Evolutionary conservation across 108 stramenopile genomes (phyloP).

Genomic region (Skeletonema marinoi): DNA sequence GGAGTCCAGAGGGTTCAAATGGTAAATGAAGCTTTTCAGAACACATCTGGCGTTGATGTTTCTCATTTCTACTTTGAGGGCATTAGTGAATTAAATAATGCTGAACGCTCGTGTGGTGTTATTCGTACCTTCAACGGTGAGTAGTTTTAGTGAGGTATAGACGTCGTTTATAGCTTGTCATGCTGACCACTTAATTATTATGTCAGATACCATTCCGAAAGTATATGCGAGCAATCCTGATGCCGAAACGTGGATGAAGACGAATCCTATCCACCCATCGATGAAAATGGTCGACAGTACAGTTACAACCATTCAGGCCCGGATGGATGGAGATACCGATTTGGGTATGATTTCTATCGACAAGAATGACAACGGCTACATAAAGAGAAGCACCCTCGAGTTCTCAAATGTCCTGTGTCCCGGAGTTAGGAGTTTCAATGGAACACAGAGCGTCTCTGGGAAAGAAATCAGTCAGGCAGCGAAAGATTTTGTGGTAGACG

Average conservation of each 20-base stretch:
- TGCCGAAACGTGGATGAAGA: conserved; percentile 13
- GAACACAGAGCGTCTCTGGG: background rate
- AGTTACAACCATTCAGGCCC: background rate
- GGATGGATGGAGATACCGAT: conserved; percentile 17
- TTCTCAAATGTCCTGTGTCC: conserved; percentile 20
- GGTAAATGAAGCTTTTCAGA: conserved; percentile 8
- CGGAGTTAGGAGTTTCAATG: conserved; percentile 11
- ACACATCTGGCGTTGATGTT: conserved; percentile 9
- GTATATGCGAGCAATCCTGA: conserved; percentile 22
- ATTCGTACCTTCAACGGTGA: conserved; percentile 11
- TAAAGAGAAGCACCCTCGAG: conserved; percentile 1
- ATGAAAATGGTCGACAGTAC: conserved; percentile 37
- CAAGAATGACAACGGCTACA: background rate
- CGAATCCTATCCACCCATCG: conserved; percentile 16
- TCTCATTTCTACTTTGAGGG: conserved; percentile 9
- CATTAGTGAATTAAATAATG: background rate
- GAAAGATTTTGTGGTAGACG: conserved; percentile 2
- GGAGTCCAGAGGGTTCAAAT: conserved; percentile 1
- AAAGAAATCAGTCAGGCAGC: conserved; percentile 16
- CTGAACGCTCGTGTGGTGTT: conserved; percentile 1
- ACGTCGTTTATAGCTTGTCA: too few species aligned
- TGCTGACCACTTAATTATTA: too few species aligned
- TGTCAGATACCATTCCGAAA: conserved; percentile 12
- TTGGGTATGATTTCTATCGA: background rate
- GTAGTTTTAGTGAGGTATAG: too few species aligned